Base-by-base conservation (phyloP, 495 filamentous ascomycete genomes). In the Bathelium albidoporum region DNA sequence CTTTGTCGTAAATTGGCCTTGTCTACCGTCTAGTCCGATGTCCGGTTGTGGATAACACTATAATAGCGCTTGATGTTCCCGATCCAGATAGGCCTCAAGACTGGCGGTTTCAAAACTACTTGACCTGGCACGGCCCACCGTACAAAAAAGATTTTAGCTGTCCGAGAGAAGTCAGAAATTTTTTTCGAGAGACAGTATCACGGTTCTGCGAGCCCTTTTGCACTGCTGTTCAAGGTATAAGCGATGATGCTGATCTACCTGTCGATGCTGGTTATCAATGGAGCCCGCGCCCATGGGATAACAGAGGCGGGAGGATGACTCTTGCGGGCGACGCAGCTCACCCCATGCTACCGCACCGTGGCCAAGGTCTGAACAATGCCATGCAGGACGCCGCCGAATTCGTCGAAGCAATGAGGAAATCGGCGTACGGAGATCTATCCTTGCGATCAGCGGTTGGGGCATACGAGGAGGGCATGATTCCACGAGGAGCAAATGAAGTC, bases 281-380 rank as follows among this genome's bases (percentile, higher is more conserved):
- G 58, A 34, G 32, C 10, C 55, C 62, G 1, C 43, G 55, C n/a
- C 41, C 32, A 2, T 60, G 55, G 58, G 32, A 64, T 14, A 60
- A 60, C 18, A 22, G 2, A 36, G 34, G 39, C n/a, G 55, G 58
- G 7, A 44, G 32, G 28, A 29, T 60, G 34, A 64, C 58, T 14
- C 58, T 60, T 32, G 34, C 55, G 18, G 58, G 62, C 20, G 62
- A 60, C 10, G 32, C 55, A 14, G 62, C 62, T 2, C 62, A 60
- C 39, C 18, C 24, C 16, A 60, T 64, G 55, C 55, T 64, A 24
- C 58, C 62, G 9, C 58, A 53, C 59, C 62, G 52, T 29, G 52
- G 45, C 1, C 45, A 63, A 28, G 49, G 62, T 12, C 59, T 65
- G 9, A 65, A 65, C 49, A 39, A 62, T 28, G 31, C 59, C 18